Evolutionary conservation across 2,329 filamentous ascomycete genomes (phyloP), one percentile per base, ranked within the genome.

Genomic region (Arachnomyces sp.): DNA sequence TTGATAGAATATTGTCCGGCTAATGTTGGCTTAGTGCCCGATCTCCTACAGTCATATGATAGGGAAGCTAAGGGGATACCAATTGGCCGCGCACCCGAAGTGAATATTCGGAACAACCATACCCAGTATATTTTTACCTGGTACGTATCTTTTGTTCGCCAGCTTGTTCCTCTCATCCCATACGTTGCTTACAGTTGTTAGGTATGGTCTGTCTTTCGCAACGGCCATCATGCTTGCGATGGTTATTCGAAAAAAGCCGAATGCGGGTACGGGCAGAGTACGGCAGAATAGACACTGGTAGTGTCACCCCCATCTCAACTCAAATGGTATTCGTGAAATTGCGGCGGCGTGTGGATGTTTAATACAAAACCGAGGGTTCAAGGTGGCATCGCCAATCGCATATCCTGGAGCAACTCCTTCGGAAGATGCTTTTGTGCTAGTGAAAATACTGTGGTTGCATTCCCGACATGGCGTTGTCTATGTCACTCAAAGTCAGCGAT

Each of bases 71-170:
- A 83, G 53, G 92, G 92, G 18, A 82, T 95, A 44, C 92, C 92
- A 2, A 90, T 95, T 58, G 92, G 89, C 11, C 77, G 90, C 57
- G 69, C 86, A 5, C 77, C 92, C 3, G 87, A 94, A 66, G 89
- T 98, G 45, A 94, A 93, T 60, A 69, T 98, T 57, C 78, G 87
- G 61, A 98, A 98, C 61, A 96, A 94, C 66, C 92, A 98, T 65
- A 81, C 86, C 48, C 92, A 96, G 71, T 98, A 98, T 65, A 98
- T 98, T 52, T 92, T 95, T 63, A 98, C 92, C 51, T 98, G 92
- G 92, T 96, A 78, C 57, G 80, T 66, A n/a, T n/a, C n/a, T n/a
- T n/a, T n/a, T n/a, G n/a, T n/a, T n/a, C 25, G 29, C 28, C 29
- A 31, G 29, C 31, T n/a, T n/a, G 11, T 38, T 13, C 14, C 28